Evolutionary conservation across 371 early-diverging fungal species (phyloP), one percentile per base, ranked within the genome.

Genomic region (Choanephora cucurbitarum): DNA sequence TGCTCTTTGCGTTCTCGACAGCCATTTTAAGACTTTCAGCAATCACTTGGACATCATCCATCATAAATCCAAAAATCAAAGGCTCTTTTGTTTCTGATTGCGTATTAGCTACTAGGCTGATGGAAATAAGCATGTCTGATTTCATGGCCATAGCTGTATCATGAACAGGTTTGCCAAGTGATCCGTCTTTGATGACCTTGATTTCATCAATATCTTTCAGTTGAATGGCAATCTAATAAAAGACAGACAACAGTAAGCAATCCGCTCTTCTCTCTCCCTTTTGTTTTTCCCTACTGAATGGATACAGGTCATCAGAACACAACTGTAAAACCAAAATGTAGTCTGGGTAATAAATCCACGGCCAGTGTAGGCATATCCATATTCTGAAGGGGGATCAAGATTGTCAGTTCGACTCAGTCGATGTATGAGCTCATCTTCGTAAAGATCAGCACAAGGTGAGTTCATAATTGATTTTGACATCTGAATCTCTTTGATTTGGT

Each of bases 251-350:
- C 22, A 24, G 8, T 14, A 47, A 22, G 51, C 24, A 37, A 37
- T 37, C 9, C 14, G 14, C 2, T 14, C 10, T 37, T 11, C 11
- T 9, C 37, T 37, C 24, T 18, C 1, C 14, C 17, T 39, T 32
- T 17, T 42, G 0, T 52, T 22, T 14, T 3, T 22, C 19, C 67
- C 37, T 69, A 75, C 73, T 8, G 77, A 60, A 23, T 70, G 61
- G 9, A 73, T 65, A 23, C 70, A 76, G 5, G 69, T 59, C 48
- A 69, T 61, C 55, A 71, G 37, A 1, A 73, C 58, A 24, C 69
- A 70, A 32, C 75, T 73, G 44, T 75, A 72, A 34, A 78, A 75
- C 73, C 75, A 78, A 22, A 78, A 60, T 7, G 61, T 67, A 1
- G 70, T 63, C 43, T 75, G 73, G 0, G 75, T 75, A 14, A 78